Conservation (phyloP, 352 stramenopile species). For the Thraustotheca clavata region DNA sequence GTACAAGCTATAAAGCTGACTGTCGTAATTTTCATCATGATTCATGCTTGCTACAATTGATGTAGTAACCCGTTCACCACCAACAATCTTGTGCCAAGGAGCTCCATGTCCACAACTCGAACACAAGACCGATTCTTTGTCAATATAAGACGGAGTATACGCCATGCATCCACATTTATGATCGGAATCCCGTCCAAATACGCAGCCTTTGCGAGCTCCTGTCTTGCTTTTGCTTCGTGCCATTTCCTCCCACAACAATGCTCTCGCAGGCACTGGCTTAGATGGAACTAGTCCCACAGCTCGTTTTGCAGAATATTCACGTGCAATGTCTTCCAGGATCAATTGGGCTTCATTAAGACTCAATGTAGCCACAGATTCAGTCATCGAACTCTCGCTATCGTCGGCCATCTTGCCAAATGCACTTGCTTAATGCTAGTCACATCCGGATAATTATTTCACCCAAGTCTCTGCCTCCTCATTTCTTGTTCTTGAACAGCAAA, state of each 20-base stretch:
- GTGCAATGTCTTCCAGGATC: constrained; percentile 64
- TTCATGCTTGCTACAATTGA: constrained; percentile 29
- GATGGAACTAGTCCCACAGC: constrained; percentile 61
- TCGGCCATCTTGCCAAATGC: no score
- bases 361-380: not conserved
- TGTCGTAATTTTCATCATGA: constrained; percentile 17
- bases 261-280: constrained; percentile 56
- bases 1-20: constrained; percentile 26
- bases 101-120: constrained; percentile 60
- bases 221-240: constrained; percentile 34
- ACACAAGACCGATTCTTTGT: constrained; percentile 37
- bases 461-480: no score
- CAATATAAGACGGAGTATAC: constrained; percentile 35
- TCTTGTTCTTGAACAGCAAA: no score
- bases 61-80: constrained; percentile 19
- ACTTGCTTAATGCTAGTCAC: not conserved
- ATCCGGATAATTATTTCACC: constrained; percentile 12
- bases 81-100: constrained; percentile 47
- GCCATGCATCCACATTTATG: constrained; percentile 45
- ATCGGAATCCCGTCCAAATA: constrained; percentile 51
- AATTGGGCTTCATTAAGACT: constrained; percentile 39
- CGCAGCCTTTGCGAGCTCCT: constrained; percentile 46
- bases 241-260: constrained; percentile 75
- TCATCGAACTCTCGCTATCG: no score
- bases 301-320: constrained; percentile 72